Percentiles rank a stretch among this genome's conserved stretches.
Evolutionary conservation across 1,284 basidiomycete species (phyloP).

Genomic region (Vanrija sp.): DNA sequence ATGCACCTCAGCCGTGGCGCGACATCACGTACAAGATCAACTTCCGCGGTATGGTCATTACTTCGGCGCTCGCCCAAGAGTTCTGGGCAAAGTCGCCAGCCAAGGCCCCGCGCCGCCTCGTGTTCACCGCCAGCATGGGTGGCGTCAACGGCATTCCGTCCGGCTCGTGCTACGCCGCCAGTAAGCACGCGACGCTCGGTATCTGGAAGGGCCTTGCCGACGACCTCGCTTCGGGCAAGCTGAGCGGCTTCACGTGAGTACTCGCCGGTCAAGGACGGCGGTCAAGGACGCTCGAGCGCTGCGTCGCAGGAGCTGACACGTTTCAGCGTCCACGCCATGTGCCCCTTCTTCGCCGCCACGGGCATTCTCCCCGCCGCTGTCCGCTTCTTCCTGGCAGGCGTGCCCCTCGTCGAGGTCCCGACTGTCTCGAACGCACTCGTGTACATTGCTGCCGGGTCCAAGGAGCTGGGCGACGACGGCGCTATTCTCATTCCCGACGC

Average conservation of each 20-base stretch:
- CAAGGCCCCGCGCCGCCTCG: slow-evolving; percentile 3
- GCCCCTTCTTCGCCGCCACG: slow-evolving; percentile 23
- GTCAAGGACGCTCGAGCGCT: too few species aligned
- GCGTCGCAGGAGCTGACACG: too few species aligned
- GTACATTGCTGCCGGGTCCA: neutral
- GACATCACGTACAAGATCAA: slow-evolving; percentile 21
- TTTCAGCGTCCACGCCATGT: slow-evolving; percentile 23
- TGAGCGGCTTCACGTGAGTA: slow-evolving; percentile 17
- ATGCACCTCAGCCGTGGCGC: neutral
- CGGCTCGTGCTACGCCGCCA: slow-evolving; percentile 15
- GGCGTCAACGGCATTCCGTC: slow-evolving; percentile 18
- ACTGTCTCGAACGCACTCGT: slow-evolving; percentile 7
- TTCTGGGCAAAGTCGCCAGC: slow-evolving; percentile 6
- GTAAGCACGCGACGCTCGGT: slow-evolving; percentile 22
- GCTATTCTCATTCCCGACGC: slow-evolving; percentile 12
- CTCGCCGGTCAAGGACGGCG: neutral
- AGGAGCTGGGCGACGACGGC: neutral
- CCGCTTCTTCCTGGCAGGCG: slow-evolving; percentile 8
- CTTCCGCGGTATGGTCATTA: slow-evolving; percentile 18
- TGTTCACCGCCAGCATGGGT: slow-evolving; percentile 24
- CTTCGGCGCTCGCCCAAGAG: slow-evolving; percentile 15
- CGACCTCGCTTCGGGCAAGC: slow-evolving; percentile 4
- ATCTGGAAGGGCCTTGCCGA: slow-evolving; percentile 19
- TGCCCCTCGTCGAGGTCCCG: slow-evolving; percentile 9
- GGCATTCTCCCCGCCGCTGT: slow-evolving; percentile 1